Percentiles rank a stretch among this genome's conserved stretches.
phyloP scores from a whole-genome alignment of 1,284 basidiomycete species.

The Ceratobasidium theobromae region DNA sequence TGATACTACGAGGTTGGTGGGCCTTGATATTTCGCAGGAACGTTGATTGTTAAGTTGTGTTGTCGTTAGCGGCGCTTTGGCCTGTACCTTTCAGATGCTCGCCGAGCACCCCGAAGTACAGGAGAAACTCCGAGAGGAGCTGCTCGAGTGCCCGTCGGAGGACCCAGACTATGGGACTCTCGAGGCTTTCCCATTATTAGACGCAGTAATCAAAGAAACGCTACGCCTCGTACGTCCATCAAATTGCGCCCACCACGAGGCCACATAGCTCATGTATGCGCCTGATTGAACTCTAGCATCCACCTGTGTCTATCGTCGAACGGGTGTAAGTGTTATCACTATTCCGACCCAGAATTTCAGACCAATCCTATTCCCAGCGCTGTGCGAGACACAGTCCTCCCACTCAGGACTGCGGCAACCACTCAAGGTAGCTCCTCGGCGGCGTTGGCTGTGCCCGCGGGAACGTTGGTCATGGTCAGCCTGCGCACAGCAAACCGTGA shows the following conservation, averaged over 20 bases:
- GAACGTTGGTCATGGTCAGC: constrained; percentile 27
- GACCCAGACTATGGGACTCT: constrained; percentile 11
- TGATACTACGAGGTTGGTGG: constrained; percentile 8
- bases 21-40: not conserved
- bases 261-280: not conserved
- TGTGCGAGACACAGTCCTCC: constrained; percentile 11
- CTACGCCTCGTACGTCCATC: constrained; percentile 7
- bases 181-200: constrained; percentile 4
- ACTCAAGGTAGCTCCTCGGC: not conserved
- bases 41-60: not conserved
- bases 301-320: constrained; percentile 19
- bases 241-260: not conserved
- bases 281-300: not conserved
- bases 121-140: not conserved
- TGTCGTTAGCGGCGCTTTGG: constrained; percentile 1
- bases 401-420: not conserved
- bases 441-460: constrained; percentile 6
- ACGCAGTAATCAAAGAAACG: constrained; percentile 23
- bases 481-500: constrained; percentile 33
- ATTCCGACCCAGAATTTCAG: not conserved
- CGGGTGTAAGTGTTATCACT: constrained; percentile 11
- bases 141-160: not conserved
- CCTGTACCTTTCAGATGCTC: constrained; percentile 25
- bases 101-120: constrained; percentile 10
- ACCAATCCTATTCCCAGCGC: not conserved